Evolutionary conservation across 2,329 filamentous ascomycete species (phyloP).

Genomic region (Sporothrix humicola): DNA sequence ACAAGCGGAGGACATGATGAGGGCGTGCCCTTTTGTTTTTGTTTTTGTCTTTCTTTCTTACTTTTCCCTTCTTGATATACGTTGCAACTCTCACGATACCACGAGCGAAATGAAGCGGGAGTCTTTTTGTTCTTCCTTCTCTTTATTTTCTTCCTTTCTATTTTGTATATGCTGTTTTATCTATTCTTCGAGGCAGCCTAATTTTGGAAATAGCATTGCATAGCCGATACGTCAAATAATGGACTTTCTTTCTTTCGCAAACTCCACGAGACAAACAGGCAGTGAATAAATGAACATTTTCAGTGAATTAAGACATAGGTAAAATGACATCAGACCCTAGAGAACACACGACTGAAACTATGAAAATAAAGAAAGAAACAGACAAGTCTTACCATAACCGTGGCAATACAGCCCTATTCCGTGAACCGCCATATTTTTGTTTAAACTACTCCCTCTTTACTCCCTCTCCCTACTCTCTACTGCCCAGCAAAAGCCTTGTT

Average conservation of each 20-base stretch:
- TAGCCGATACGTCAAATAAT: not conserved
- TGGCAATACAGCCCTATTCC: not conserved
- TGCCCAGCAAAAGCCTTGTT: slow-evolving; percentile 46
- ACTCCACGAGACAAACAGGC: too few relatives aligned
- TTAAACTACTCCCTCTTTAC: not conserved
- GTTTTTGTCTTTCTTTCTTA: not conserved
- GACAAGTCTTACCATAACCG: too few relatives aligned
- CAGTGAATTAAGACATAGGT: too few relatives aligned
- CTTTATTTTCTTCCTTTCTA: not conserved
- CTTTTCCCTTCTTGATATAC: slow-evolving; percentile 13
- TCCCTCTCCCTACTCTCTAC: not conserved
- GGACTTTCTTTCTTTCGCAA: not conserved
- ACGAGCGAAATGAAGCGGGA: slow-evolving; percentile 26
- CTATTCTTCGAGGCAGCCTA: not conserved
- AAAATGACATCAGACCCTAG: too few relatives aligned
- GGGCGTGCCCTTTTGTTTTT: not conserved
- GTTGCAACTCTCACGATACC: slow-evolving; percentile 29
- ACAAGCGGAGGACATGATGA: slow-evolving; percentile 34
- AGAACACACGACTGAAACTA: not conserved
- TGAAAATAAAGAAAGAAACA: not conserved
- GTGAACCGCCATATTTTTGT: not conserved
- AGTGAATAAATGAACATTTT: too few relatives aligned
- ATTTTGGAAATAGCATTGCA: not conserved
- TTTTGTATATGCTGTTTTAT: not conserved
- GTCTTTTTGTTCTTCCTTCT: slow-evolving; percentile 8